These are phyloP conservation scores for Castanea sativa DNA, from an alignment of 306 rosid species.

Conservation along the genomic window DNA sequence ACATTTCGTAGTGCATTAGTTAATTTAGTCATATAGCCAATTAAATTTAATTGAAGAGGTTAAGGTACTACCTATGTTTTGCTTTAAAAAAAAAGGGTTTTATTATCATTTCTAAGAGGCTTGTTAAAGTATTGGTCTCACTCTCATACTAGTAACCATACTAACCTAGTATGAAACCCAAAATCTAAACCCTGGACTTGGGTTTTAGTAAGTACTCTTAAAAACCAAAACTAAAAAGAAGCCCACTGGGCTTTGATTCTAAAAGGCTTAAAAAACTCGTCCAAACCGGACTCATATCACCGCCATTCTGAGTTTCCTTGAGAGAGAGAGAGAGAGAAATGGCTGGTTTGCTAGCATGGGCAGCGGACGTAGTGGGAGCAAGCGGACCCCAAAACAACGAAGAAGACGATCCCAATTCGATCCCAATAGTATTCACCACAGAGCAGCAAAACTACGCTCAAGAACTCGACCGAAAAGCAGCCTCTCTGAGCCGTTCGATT, in stretches of 20 bases:
- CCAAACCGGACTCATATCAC: background rate
- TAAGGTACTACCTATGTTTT: too few relatives aligned
- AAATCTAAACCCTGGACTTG: background rate
- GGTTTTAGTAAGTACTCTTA: background rate
- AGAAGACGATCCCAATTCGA: constrained; percentile 29
- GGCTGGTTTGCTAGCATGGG: constrained; percentile 98
- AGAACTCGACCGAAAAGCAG: constrained; percentile 57
- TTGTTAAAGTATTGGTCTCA: background rate
- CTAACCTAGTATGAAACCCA: background rate
- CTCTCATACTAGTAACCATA: background rate
- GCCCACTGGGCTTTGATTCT: background rate
- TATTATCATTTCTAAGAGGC: too few relatives aligned
- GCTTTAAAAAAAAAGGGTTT: too few relatives aligned
- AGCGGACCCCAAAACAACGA: constrained; percentile 41
- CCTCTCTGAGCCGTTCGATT: constrained; percentile 68
- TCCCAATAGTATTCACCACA: constrained; percentile 58
- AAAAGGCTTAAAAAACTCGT: background rate
- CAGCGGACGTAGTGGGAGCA: constrained; percentile 85
- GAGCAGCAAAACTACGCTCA: constrained; percentile 61
- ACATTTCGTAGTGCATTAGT: too few relatives aligned
- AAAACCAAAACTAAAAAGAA: background rate
- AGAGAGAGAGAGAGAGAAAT: constrained; percentile 17
- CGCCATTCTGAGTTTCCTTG: background rate
- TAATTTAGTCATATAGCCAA: too few relatives aligned
- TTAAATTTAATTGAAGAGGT: too few relatives aligned